Base-by-base conservation (phyloP, 768 basidiomycete species). In the Macrocybe gigantea region DNA sequence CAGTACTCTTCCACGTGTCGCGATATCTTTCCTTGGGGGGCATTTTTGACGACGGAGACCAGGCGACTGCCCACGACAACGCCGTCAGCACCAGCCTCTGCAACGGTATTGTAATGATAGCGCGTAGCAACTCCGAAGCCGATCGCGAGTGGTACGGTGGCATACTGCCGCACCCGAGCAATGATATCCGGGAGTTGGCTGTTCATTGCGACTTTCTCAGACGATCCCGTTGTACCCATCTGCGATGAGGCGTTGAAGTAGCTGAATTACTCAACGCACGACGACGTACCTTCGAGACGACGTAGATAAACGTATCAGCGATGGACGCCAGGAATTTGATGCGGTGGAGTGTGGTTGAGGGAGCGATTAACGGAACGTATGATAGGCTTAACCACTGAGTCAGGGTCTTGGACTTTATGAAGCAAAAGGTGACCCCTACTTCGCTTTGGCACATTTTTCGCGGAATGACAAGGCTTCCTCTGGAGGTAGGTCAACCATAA, bases 171-270 rank as follows among this genome's bases (percentile, higher is more conserved):
- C 41, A 99, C 85, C 33, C 92, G 85, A 15, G 78, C 69, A 44
- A 99, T 80, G 54, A 97, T 85, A 51, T 86, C 80, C 2, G 93
- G 90, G 2, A 98, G 82, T 15, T 78, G 79, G 34, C 64, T 70
- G 55, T 93, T 93, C 60, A 96, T 80, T 0, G 68, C 72, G 9
- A 80, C 79, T 37, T 77, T 69, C 38, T 79, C 83, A 2, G 90
- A 88, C 6, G 95, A 96, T 31, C 96, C 96, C 1, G 96, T 99
- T 1, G 92, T 96, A 10, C 96, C 96, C 96, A 99, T 99, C 91
- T 67, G 48, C 12, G 43, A 49, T 44, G 45, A 42, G n/a, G n/a
- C 9, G 4, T 22, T 32, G 13, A 41, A 15, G 36, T n/a, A 15
- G 29, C 43, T 29, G 35, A 40, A 40, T 39, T 6, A 52, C 32